These are phyloP conservation scores for Linum usitatissimum DNA, from an alignment of 345 rosid species.

Conservation along the genomic window DNA sequence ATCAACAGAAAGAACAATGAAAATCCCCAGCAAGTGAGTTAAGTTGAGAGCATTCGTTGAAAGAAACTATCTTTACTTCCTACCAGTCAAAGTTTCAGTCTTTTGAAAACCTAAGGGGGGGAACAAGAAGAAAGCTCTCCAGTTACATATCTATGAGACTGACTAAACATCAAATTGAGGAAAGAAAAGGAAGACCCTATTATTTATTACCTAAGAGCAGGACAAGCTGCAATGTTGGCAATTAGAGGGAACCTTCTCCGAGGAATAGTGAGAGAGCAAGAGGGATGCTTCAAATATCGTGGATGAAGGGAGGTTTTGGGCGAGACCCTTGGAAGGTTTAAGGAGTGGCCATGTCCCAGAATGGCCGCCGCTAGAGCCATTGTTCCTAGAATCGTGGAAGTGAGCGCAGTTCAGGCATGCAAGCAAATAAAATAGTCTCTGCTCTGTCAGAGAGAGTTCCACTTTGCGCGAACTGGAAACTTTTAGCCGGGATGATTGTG, in stretches of 20 bases:
- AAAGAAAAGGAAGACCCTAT: slow-evolving; percentile 20
- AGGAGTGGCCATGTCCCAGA: slow-evolving; percentile 18
- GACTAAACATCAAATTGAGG: no score
- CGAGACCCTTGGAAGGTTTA: slow-evolving; percentile 21
- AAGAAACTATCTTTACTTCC: no score
- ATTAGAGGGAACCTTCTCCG: slow-evolving; percentile 3
- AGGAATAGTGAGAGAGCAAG: slow-evolving; percentile 4
- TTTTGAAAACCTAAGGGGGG: no score
- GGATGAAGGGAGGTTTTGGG: slow-evolving; percentile 9
- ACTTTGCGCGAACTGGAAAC: no score
- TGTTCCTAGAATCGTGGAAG: background rate
- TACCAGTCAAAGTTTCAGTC: no score
- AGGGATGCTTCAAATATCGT: slow-evolving; percentile 8
- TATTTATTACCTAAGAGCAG: slow-evolving; percentile 13
- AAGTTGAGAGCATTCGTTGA: no score
- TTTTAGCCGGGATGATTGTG: no score
- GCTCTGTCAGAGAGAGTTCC: no score
- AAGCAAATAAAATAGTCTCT: no score
- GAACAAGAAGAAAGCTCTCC: no score
- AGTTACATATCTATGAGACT: no score
- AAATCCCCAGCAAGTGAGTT: background rate
- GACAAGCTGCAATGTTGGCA: slow-evolving; percentile 8
- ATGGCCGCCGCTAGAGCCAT: slow-evolving; percentile 35
- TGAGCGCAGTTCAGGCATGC: background rate
- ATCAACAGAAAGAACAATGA: background rate